These are phyloP conservation scores for Quercus ilex DNA, from an alignment of 306 rosid species.

Conservation along the genomic window DNA sequence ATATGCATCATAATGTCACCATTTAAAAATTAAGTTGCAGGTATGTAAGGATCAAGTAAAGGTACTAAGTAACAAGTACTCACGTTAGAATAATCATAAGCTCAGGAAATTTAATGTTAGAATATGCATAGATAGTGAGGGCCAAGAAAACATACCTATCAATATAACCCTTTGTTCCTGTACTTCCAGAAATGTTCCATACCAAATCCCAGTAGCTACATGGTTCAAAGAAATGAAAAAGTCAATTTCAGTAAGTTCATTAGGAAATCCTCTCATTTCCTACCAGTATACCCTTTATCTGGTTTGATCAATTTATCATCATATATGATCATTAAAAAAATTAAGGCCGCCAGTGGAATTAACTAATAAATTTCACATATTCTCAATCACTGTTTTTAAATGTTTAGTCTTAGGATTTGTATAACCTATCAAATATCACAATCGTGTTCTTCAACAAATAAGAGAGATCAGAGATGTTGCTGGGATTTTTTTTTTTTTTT, in stretches of 20 bases:
- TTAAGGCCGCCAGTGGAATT: too few species aligned
- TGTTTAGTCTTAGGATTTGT: too few species aligned
- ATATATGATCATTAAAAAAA: too few species aligned
- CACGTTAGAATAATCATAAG: background rate
- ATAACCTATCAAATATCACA: background rate
- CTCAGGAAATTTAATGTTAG: too few species aligned
- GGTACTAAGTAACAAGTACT: too few species aligned
- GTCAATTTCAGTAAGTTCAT: conserved; percentile 20
- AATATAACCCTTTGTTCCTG: conserved; percentile 39
- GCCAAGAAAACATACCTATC: conserved; percentile 61
- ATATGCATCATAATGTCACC: background rate
- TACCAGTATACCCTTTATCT: too few species aligned
- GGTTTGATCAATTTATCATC: too few species aligned
- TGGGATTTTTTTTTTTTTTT: too few species aligned
- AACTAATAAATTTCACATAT: too few species aligned
- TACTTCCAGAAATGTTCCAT: conserved; percentile 80
- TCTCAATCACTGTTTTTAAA: too few species aligned
- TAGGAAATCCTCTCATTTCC: background rate
- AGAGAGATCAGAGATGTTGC: background rate
- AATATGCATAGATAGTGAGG: background rate
- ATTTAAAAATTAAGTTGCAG: background rate
- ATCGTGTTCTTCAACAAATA: background rate
- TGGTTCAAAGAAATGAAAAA: conserved; percentile 13
- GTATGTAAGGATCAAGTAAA: background rate
- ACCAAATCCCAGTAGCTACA: conserved; percentile 96